Evolutionary conservation across 208 protist species (phyloP).

Genomic region (Phytomonas sp.): DNA sequence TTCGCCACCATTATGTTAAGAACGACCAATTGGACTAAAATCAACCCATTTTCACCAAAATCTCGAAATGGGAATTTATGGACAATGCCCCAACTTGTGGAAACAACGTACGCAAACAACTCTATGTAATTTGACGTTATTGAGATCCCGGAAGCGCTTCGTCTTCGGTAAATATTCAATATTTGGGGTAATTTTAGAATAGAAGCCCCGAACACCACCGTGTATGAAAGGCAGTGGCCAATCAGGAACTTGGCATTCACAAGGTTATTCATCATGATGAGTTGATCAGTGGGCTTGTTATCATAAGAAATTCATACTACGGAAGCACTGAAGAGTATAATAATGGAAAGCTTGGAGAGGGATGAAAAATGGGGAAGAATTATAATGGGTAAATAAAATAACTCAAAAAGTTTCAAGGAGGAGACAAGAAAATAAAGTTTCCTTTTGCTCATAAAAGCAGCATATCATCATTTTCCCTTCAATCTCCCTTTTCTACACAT

Average conservation of each 20-base stretch:
- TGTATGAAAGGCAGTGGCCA: constrained; percentile 64
- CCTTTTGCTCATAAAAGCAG: not conserved
- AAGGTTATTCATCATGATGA: not conserved
- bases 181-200: constrained; percentile 87
- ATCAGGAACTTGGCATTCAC: constrained; percentile 34
- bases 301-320: not conserved
- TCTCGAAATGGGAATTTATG: constrained; percentile 60
- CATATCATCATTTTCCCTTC: not conserved
- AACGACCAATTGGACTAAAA: constrained; percentile 53
- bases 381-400: not conserved
- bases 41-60: constrained; percentile 76
- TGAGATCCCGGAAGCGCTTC: constrained; percentile 64
- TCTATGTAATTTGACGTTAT: constrained; percentile 52
- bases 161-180: constrained; percentile 41
- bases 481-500: not conserved
- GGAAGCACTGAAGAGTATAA: not conserved
- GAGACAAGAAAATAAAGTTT: not conserved
- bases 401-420: not conserved
- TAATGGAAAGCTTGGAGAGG: not conserved
- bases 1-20: constrained; percentile 58
- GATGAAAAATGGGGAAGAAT: not conserved
- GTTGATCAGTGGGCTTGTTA: not conserved
- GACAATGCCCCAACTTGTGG: constrained; percentile 69
- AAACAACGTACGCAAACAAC: constrained; percentile 67
- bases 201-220: constrained; percentile 65